Conservation (phyloP, 345 rosid genomes). For the Theobroma cacao region DNA sequence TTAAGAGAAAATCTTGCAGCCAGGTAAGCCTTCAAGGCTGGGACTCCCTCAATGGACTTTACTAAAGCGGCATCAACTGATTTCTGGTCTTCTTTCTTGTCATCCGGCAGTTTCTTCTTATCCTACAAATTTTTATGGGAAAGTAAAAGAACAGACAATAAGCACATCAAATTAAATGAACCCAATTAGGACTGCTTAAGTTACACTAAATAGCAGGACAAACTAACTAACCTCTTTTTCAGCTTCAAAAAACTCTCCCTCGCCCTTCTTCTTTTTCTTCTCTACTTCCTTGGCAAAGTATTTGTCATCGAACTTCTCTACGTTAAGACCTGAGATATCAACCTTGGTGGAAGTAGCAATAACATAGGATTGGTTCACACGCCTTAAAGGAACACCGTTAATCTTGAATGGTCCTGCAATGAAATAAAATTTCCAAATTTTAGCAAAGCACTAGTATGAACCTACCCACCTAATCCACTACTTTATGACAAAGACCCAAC, state of each 20-base stretch:
- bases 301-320: slow-evolving; percentile 60
- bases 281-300: slow-evolving; percentile 63
- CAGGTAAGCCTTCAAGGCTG: slow-evolving; percentile 67
- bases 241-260: slow-evolving; percentile 78
- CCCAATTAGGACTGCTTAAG: background rate
- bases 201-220: background rate
- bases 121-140: slow-evolving; percentile 39
- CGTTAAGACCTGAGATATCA: slow-evolving; percentile 50
- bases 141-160: background rate
- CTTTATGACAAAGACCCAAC: background rate
- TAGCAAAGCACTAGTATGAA: background rate
- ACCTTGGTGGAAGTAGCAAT: slow-evolving; percentile 75
- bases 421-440: background rate
- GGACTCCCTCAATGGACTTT: slow-evolving; percentile 62
- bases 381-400: slow-evolving; percentile 71
- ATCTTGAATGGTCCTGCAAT: slow-evolving; percentile 70
- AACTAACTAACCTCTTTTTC: slow-evolving; percentile 62
- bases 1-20: slow-evolving; percentile 75
- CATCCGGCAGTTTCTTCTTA: slow-evolving; percentile 57
- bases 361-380: slow-evolving; percentile 67
- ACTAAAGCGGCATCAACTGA: slow-evolving; percentile 55
- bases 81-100: slow-evolving; percentile 84
- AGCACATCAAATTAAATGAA: background rate
- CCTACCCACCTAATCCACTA: too few relatives aligned
- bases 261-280: slow-evolving; percentile 75